These are phyloP conservation scores for Buddleja alternifolia DNA, from an alignment of 257 asterid species.

Conservation along the genomic window DNA sequence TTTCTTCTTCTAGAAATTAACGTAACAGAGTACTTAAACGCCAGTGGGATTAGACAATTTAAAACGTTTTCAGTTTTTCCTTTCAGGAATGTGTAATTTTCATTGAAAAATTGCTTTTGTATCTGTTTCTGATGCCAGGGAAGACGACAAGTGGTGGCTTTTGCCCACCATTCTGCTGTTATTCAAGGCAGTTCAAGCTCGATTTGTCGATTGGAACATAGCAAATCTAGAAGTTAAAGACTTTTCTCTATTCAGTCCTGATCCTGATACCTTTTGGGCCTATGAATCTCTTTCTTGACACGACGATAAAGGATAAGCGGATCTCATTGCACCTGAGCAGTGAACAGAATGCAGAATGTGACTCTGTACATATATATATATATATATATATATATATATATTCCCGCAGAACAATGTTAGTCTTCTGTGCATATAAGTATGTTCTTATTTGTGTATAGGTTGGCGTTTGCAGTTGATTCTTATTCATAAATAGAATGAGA, in stretches of 20 bases:
- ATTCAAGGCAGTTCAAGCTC: slow-evolving; percentile 78
- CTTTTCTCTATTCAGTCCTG: slow-evolving; percentile 80
- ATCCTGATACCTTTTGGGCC: slow-evolving; percentile 96
- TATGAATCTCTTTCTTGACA: slow-evolving; percentile 71
- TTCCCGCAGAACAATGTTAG: slow-evolving; percentile 18
- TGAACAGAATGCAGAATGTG: slow-evolving; percentile 20
- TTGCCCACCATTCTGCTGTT: slow-evolving; percentile 78
- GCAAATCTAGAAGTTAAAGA: slow-evolving; percentile 89
- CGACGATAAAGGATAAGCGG: background rate
- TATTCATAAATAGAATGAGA: slow-evolving; percentile 24
- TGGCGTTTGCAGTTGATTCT: slow-evolving; percentile 46
- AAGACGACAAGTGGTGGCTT: slow-evolving; percentile 87
- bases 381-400: slow-evolving; percentile 34
- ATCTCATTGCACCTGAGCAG: slow-evolving; percentile 23
- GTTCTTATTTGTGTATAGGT: slow-evolving; percentile 49
- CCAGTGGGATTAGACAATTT: background rate
- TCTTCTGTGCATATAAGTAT: slow-evolving; percentile 40
- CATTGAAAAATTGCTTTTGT: slow-evolving; percentile 1
- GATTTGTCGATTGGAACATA: slow-evolving; percentile 87
- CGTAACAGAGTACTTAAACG: background rate
- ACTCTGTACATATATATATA: slow-evolving; percentile 37
- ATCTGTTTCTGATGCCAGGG: slow-evolving; percentile 58
- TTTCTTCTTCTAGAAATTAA: background rate
- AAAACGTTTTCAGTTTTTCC: too few relatives aligned
- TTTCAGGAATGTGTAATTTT: background rate